Conservation (phyloP, 306 rosid species). For the Cucumis cinereus region DNA sequence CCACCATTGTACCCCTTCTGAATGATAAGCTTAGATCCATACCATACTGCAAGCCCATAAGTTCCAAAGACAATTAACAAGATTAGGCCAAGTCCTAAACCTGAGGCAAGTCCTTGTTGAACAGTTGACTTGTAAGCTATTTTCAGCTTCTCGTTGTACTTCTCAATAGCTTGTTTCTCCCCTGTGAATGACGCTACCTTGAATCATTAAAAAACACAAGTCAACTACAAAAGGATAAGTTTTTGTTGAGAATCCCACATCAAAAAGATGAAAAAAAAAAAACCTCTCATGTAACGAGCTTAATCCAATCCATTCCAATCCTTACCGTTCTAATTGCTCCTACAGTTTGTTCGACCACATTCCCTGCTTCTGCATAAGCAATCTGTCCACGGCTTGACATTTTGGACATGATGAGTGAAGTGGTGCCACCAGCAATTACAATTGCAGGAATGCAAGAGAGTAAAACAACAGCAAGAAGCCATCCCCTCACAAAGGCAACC, state of each 20-base stretch:
- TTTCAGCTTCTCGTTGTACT: constrained; percentile 43
- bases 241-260: no score
- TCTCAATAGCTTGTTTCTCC: constrained; percentile 58
- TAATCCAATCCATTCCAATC: constrained; percentile 1
- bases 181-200: constrained; percentile 92
- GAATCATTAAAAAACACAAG: not conserved
- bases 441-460: constrained; percentile 50
- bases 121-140: constrained; percentile 40
- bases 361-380: constrained; percentile 88
- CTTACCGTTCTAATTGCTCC: constrained; percentile 81
- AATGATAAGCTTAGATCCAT: constrained; percentile 61
- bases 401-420: constrained; percentile 29
- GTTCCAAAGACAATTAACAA: constrained; percentile 34
- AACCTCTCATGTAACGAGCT: no score
- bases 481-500: constrained; percentile 53
- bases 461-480: constrained; percentile 55
- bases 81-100: constrained; percentile 47
- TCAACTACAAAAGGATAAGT: not conserved
- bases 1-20: constrained; percentile 66
- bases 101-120: constrained; percentile 60
- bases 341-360: constrained; percentile 68
- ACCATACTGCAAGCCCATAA: constrained; percentile 82
- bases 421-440: constrained; percentile 31
- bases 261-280: not conserved
- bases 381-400: constrained; percentile 66